Conservation (phyloP, 2,329 filamentous ascomycete species). For the Penicillium sp. region DNA sequence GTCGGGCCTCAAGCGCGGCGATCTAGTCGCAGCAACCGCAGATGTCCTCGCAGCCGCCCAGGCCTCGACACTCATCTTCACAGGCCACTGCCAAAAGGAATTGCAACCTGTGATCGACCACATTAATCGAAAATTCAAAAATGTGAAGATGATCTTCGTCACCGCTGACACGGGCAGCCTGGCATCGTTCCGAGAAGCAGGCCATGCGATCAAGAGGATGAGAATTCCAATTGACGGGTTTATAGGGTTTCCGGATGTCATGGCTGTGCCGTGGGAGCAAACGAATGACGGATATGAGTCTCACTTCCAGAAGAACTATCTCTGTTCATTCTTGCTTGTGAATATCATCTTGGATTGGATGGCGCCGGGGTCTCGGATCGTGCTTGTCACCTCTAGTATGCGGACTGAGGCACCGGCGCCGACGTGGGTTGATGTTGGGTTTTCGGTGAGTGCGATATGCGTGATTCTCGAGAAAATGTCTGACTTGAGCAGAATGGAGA, state of each 20-base stretch:
- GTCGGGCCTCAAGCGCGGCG: slow-evolving; percentile 24
- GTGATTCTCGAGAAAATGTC: no score
- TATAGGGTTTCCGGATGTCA: slow-evolving; percentile 20
- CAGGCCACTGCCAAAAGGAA: slow-evolving; percentile 27
- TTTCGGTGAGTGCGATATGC: slow-evolving; percentile 12
- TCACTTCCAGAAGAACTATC: slow-evolving; percentile 30
- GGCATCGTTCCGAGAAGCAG: slow-evolving; percentile 19
- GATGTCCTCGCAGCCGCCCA: slow-evolving; percentile 28
- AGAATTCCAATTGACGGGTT: slow-evolving; percentile 25
- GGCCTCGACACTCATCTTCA: slow-evolving; percentile 30
- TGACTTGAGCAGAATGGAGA: slow-evolving; percentile 22
- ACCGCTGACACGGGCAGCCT: slow-evolving; percentile 16
- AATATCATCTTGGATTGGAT: slow-evolving; percentile 20
- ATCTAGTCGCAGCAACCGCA: slow-evolving; percentile 29
- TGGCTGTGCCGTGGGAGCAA: slow-evolving; percentile 19
- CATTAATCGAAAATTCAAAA: slow-evolving; percentile 21
- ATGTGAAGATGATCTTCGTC: slow-evolving; percentile 24
- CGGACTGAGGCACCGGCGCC: slow-evolving; percentile 20
- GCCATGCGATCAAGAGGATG: slow-evolving; percentile 15
- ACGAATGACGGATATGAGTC: slow-evolving; percentile 26
- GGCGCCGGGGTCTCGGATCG: slow-evolving; percentile 15
- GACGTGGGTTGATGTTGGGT: slow-evolving; percentile 22
- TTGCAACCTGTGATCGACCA: slow-evolving; percentile 27
- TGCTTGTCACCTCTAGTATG: slow-evolving; percentile 25
- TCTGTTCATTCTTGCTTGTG: slow-evolving; percentile 26